Conservation (phyloP, 805 yeast genomes). For the Candida xiaguanensis region DNA sequence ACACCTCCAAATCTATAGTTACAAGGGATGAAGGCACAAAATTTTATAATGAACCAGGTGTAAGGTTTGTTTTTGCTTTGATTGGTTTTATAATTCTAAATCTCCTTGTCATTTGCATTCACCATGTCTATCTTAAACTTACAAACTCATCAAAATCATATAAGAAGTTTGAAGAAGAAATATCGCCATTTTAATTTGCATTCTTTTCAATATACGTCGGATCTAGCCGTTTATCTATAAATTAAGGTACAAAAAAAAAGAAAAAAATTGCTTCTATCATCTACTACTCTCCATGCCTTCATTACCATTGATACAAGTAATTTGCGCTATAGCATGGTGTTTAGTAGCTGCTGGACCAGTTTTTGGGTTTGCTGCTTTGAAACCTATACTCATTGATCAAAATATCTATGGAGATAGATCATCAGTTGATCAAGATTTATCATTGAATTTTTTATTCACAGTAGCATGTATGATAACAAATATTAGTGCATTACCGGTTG, state of each 20-base stretch:
- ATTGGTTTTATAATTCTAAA: conserved; percentile 33
- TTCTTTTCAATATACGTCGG: conserved; percentile 1
- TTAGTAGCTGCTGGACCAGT: conserved; percentile 88
- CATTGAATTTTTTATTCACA: conserved; percentile 79
- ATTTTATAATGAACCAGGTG: conserved; percentile 21
- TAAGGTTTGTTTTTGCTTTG: conserved; percentile 32
- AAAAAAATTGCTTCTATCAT: neutral
- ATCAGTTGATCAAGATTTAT: conserved; percentile 78
- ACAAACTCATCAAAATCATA: conserved; percentile 27
- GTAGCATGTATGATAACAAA: conserved; percentile 85
- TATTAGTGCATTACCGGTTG: conserved; percentile 77
- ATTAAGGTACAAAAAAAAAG: neutral
- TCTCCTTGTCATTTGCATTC: conserved; percentile 33
- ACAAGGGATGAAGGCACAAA: conserved; percentile 5
- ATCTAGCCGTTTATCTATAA: conserved; percentile 2
- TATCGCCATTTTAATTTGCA: conserved; percentile 29
- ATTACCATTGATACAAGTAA: conserved; percentile 48
- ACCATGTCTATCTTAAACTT: conserved; percentile 32
- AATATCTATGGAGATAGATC: conserved; percentile 63
- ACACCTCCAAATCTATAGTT: neutral
- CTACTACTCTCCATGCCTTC: neutral
- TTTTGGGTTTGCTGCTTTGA: conserved; percentile 93
- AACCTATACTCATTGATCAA: conserved; percentile 73
- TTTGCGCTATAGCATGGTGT: conserved; percentile 84
- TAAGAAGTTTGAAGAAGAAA: conserved; percentile 31